Percentiles rank a stretch among this genome's conserved stretches.
phyloP scores from a whole-genome alignment of 164 flowering plant genomes.

The Aristolochia contorta region DNA sequence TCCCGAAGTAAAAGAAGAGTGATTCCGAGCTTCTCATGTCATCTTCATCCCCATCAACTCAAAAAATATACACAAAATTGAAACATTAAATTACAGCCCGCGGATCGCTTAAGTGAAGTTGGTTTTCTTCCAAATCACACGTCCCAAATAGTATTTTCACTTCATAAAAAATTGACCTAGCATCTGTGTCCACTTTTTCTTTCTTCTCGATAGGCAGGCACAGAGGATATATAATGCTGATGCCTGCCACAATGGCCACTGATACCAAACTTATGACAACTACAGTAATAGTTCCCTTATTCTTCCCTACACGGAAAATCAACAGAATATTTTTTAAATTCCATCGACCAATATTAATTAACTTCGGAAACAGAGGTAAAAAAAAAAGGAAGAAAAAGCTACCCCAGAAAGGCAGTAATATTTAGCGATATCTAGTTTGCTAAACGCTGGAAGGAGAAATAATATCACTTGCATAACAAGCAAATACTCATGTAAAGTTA shows the following conservation, averaged over 20 bases:
- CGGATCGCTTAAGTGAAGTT: too few species aligned
- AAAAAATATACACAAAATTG: background rate
- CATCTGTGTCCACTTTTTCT: background rate
- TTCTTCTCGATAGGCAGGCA: background rate
- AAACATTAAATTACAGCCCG: too few species aligned
- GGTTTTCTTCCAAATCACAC: background rate
- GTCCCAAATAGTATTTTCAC: background rate
- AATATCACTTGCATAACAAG: too few species aligned
- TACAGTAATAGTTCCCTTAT: background rate
- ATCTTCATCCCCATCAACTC: background rate
- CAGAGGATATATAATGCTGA: background rate
- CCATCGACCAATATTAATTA: too few species aligned
- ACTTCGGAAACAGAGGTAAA: background rate
- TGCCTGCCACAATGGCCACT: background rate
- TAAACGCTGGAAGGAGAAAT: too few species aligned
- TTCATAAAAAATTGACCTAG: background rate
- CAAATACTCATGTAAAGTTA: too few species aligned
- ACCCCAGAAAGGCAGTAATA: too few species aligned
- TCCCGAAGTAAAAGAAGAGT: conserved; percentile 12
- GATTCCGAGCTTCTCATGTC: conserved; percentile 4
- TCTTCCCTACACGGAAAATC: background rate
- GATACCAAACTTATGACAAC: background rate
- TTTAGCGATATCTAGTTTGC: too few species aligned
- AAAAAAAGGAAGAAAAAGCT: background rate
- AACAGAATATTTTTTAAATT: background rate